Evolutionary conservation across 306 rosid species (phyloP).

Genomic region (Mucuna pruriens): DNA sequence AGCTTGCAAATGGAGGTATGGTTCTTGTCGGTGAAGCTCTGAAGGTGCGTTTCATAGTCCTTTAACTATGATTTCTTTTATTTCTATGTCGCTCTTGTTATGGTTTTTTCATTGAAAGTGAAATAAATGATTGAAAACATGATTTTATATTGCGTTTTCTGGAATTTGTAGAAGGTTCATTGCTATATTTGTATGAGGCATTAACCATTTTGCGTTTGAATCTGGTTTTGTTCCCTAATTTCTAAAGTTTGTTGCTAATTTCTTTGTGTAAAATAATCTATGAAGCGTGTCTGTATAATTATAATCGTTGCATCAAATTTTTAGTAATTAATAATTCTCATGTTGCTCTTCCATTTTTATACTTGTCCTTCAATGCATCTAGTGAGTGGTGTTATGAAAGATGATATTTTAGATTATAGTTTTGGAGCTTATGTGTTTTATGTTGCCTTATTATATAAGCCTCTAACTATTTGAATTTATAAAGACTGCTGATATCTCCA

Average conservation of each 20-base stretch:
- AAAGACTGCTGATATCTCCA: slow-evolving; percentile 18
- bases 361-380: slow-evolving; percentile 9
- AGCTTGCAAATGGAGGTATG: slow-evolving; percentile 51
- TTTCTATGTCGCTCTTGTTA: background rate
- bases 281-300: background rate
- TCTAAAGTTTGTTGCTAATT: background rate
- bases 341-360: slow-evolving; percentile 16
- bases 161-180: slow-evolving; percentile 3
- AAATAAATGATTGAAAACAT: background rate
- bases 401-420: background rate
- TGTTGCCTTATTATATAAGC: slow-evolving; percentile 20
- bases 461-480: slow-evolving; percentile 19
- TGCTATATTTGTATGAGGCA: background rate
- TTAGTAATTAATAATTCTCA: background rate
- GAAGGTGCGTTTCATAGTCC: slow-evolving; percentile 43
- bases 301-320: slow-evolving; percentile 12
- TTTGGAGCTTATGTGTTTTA: slow-evolving; percentile 11
- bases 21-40: slow-evolving; percentile 38
- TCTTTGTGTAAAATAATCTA: background rate
- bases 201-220: background rate
- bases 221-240: slow-evolving; percentile 18
- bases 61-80: background rate
- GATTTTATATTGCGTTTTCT: background rate
- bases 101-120: background rate
- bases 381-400: background rate